Percentiles rank a stretch among this genome's conserved stretches.
Evolutionary conservation across 129 eudicot genomes (phyloP).

Genomic region (Lactuca saligna): DNA sequence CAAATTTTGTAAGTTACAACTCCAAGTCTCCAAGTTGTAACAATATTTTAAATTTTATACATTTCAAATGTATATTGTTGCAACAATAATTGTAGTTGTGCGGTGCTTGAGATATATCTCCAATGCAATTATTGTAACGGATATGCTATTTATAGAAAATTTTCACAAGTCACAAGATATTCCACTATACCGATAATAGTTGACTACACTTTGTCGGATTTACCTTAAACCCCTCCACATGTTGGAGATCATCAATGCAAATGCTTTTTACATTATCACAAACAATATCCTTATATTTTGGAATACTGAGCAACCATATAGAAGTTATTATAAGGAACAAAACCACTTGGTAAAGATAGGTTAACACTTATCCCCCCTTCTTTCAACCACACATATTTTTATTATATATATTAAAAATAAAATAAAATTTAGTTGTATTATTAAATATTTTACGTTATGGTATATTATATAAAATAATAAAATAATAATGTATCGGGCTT

Average conservation of each 20-base stretch:
- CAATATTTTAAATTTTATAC: no score
- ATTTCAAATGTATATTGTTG: no score
- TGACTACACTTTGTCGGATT: not conserved
- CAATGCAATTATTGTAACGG: not conserved
- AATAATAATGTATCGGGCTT: not conserved
- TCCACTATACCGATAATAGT: not conserved
- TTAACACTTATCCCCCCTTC: no score
- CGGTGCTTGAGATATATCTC: not conserved
- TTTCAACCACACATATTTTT: no score
- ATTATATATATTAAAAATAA: no score
- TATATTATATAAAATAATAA: no score
- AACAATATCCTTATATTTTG: not conserved
- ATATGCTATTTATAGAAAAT: not conserved
- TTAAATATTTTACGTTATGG: no score
- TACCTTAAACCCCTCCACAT: not conserved
- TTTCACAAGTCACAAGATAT: not conserved
- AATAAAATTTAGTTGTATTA: no score
- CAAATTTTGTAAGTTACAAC: no score
- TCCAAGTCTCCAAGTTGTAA: no score
- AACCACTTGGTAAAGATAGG: not conserved
- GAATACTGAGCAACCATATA: not conserved
- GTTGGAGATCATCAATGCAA: not conserved
- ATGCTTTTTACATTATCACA: not conserved
- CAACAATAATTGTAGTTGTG: not conserved
- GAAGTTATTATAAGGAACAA: no score